Conservation (phyloP, 495 filamentous ascomycete genomes). For the Chaetomidium leptoderma region DNA sequence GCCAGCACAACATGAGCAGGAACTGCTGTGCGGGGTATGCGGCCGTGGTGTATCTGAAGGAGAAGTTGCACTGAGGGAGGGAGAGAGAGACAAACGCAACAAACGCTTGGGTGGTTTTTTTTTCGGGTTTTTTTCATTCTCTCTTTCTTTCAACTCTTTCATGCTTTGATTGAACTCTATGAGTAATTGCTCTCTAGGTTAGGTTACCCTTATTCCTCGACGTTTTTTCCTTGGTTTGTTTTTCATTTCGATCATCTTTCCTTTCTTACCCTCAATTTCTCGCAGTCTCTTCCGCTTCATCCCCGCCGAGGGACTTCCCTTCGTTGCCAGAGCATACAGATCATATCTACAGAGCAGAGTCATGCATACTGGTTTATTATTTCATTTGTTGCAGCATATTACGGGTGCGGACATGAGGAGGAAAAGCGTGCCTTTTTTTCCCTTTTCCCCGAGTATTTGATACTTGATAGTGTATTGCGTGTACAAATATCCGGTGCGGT, state of each 20-base stretch:
- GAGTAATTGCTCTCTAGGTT: not conserved
- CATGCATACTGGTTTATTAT: not conserved
- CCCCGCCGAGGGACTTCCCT: not conserved
- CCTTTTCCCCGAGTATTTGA: not conserved
- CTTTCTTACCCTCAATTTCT: not conserved
- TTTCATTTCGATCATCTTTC: not conserved
- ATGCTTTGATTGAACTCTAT: not conserved
- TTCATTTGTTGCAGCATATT: constrained; percentile 16
- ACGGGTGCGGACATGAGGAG: constrained; percentile 5
- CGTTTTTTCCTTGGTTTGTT: not conserved
- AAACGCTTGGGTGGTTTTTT: not conserved
- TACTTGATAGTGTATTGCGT: not conserved
- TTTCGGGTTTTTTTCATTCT: not conserved
- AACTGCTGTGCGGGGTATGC: constrained; percentile 71
- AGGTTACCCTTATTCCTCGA: not conserved
- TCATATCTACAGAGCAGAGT: not conserved
- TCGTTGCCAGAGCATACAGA: constrained; percentile 9
- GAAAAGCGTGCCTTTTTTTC: constrained; percentile 9
- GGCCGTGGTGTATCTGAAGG: constrained; percentile 63
- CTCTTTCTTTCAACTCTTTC: not conserved
- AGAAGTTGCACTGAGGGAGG: constrained; percentile 37
- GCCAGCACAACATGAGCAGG: constrained; percentile 67
- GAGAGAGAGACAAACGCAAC: not conserved
- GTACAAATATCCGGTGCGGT: not conserved
- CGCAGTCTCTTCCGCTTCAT: constrained; percentile 1